These are phyloP conservation scores for Phyllosticta ampelicida DNA, from an alignment of 2,329 filamentous ascomycete species.

Conservation along the genomic window DNA sequence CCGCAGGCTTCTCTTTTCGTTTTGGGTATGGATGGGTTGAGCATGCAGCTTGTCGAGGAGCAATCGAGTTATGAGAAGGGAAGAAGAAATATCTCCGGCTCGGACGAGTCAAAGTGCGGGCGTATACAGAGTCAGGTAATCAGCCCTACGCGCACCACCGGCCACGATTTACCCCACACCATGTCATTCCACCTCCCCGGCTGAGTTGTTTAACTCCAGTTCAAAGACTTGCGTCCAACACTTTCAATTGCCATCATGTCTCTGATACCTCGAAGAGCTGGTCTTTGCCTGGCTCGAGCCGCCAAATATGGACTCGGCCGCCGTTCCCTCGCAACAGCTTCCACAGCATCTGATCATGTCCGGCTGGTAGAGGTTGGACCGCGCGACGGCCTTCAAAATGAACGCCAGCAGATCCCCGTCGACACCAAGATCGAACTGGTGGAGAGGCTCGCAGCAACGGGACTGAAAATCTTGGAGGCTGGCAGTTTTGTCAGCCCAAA, in stretches of 20 bases:
- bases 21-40: neutral
- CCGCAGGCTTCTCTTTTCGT: too few relatives aligned
- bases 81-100: neutral
- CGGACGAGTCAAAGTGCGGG: constrained; percentile 7
- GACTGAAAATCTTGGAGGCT: constrained; percentile 63
- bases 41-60: neutral
- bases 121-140: too few relatives aligned
- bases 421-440: constrained; percentile 69
- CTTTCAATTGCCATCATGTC: neutral
- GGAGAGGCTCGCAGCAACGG: constrained; percentile 55
- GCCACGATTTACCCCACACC: constrained; percentile 7
- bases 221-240: neutral
- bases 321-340: constrained; percentile 1
- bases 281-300: neutral
- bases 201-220: neutral
- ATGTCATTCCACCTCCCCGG: constrained; percentile 7
- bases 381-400: constrained; percentile 78
- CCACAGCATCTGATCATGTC: constrained; percentile 24
- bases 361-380: constrained; percentile 74
- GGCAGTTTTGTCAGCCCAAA: constrained; percentile 76
- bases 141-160: constrained; percentile 8
- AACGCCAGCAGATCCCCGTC: constrained; percentile 59
- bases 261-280: neutral
- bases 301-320: neutral
- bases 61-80: neutral